phyloP scores from a whole-genome alignment of 2,329 filamentous ascomycete species.

The Phialophora verrucosa region DNA sequence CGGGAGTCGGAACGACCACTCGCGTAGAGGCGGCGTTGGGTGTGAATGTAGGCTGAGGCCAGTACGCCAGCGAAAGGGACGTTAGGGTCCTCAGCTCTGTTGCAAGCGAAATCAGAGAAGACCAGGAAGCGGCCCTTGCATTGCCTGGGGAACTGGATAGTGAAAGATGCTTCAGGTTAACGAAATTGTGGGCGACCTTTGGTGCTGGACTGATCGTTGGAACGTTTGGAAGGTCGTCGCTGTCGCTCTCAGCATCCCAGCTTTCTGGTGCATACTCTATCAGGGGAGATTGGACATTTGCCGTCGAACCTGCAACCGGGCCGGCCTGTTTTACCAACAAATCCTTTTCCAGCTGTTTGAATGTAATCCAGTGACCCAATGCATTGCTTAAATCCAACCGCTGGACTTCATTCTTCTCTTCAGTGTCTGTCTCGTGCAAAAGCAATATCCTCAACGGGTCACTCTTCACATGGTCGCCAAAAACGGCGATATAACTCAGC shows the following conservation, averaged over 20 bases:
- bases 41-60: constrained; percentile 64
- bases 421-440: constrained; percentile 37
- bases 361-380: constrained; percentile 55
- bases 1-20: constrained; percentile 20
- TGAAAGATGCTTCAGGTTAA: constrained; percentile 62
- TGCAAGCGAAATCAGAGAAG: constrained; percentile 59
- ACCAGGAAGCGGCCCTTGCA: constrained; percentile 56
- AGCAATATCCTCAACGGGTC: constrained; percentile 60
- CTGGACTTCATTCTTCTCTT: constrained; percentile 51
- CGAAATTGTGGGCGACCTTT: constrained; percentile 47
- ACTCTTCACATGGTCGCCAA: constrained; percentile 50
- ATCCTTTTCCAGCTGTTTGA: constrained; percentile 56
- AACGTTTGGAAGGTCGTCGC: constrained; percentile 5
- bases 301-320: constrained; percentile 18
- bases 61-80: constrained; percentile 67
- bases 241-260: constrained; percentile 48
- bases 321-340: constrained; percentile 44
- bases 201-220: constrained; percentile 14
- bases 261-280: constrained; percentile 42
- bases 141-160: constrained; percentile 58
- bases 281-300: neutral
- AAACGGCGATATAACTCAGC: constrained; percentile 62
- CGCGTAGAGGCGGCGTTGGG: constrained; percentile 53
- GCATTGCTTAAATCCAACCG: constrained; percentile 61
- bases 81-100: constrained; percentile 62